Evolutionary conservation across 208 protist genomes (phyloP), one percentile per base, ranked within the genome.

Genomic region (Trypanosoma grayi): DNA sequence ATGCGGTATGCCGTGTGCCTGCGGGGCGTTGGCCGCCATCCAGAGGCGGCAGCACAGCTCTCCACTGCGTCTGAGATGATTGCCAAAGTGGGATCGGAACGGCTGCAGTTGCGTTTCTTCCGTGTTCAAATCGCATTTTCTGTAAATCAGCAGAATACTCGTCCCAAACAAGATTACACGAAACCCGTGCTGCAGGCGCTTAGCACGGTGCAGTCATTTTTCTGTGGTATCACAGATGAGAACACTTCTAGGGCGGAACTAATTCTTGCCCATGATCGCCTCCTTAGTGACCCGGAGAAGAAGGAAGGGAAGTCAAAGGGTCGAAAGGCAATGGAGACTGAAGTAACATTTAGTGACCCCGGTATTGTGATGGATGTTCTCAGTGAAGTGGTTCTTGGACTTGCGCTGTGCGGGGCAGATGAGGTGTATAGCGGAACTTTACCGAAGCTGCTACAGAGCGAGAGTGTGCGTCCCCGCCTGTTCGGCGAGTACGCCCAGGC

Each of bases 51-150:
- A 10, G 40, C 63, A 24, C 79, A 81, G 54, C 66, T 86, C 11
- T 39, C 73, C 27, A 64, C 50, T 13, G 75, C 71, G 0, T 52
- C 82, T 31, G 85, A 92, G 7, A 58, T 77, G 0, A 79, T 83
- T 7, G 48, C 66, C 0, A 48, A 69, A 7, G 37, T 91, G 31
- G 75, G 73, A 5, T 74, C 85, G 25, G 83, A 90, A 20, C 71
- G 83, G 10, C 65, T 95, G 11, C 84, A 87, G 40, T 59, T 92
- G 27, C 88, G 92, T 53, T 50, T 95, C 20, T 64, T 85, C 18
- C 82, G 88, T 33, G 47, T 87, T 30, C 56, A 77, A 50, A 56
- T 72, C 43, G 41, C 66, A 7, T 63, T 66, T 51, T 52, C 46
- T 4, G 30, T 33, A 10, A 43, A 36, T 37, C 10, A 55, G 20